Conservation (phyloP, 2,329 filamentous ascomycete genomes). For the Hirsutella thompsonii region DNA sequence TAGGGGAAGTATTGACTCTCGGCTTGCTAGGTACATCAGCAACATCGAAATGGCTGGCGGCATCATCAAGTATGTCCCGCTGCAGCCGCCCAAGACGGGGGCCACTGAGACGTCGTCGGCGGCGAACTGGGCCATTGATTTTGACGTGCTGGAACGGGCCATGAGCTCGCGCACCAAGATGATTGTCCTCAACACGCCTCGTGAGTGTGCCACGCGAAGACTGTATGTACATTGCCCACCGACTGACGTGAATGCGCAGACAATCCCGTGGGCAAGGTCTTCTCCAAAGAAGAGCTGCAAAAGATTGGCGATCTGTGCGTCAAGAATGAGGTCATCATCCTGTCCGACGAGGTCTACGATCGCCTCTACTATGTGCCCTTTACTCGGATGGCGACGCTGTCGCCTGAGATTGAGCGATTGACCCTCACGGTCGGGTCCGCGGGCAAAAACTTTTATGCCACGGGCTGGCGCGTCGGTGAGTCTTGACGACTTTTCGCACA, state of each 20-base stretch:
- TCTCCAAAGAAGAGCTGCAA: conserved; percentile 69
- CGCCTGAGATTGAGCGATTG: conserved; percentile 74
- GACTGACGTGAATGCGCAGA: conserved; percentile 29
- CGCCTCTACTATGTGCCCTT: conserved; percentile 91
- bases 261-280: conserved; percentile 95
- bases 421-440: conserved; percentile 92
- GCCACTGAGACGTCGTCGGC: conserved; percentile 70
- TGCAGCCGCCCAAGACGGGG: conserved; percentile 77
- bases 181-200: conserved; percentile 78
- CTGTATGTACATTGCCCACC: neutral
- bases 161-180: conserved; percentile 87
- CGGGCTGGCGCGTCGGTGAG: conserved; percentile 77
- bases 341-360: conserved; percentile 91
- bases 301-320: conserved; percentile 80
- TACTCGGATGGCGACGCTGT: conserved; percentile 81
- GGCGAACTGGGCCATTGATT: conserved; percentile 77
- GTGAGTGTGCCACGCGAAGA: conserved; percentile 15
- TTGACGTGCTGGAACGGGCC: conserved; percentile 65
- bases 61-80: conserved; percentile 87
- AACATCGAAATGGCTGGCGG: conserved; percentile 98
- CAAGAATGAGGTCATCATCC: conserved; percentile 85
- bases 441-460: conserved; percentile 97
- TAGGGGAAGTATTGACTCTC: neutral
- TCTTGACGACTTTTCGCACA: conserved; percentile 3
- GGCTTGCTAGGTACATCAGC: conserved; percentile 52